Evolutionary conservation across 192 early-diverging fungal genomes (phyloP), one percentile per base, ranked within the genome.

Genomic region (Podochytrium sp.): DNA sequence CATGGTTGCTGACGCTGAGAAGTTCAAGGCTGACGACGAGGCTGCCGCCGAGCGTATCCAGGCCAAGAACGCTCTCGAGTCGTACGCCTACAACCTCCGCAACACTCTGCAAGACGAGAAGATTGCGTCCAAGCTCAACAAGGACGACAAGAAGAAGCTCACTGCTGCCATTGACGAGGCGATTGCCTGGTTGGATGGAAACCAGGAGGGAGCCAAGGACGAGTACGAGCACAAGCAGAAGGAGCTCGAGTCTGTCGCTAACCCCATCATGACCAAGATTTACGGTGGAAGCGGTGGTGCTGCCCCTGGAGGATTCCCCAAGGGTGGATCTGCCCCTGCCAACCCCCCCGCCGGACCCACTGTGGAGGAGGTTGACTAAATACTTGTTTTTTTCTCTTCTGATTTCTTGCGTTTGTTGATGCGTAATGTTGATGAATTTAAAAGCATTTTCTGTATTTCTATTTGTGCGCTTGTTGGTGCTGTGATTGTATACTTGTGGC

Each of bases 21-120:
- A 95, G 89, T 94, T 91, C 92, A 94, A 94, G 90, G 93, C 90
- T 73, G 96, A 99, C 86, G 97, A 99, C 87, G 94, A 97, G 86
- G 92, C 84, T 52, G 96, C 90, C 62, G 95, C 94, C 59, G 91
- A 89, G 50, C 92, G 94, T 79, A 91, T 99, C 78, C 73, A 87
- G 51, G 91, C 97, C 78, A 94, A 92, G 85, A 99, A 97, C 90
- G 93, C 89, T 70, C 90, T 99, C 52, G 97, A 99, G 89, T 91
- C 91, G 56, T 99, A 98, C 79, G 91, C 96, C 63, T 99, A 96
- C 90, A 96, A 95, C 90, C 91, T 99, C 74, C 92, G 94, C 84
- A 99, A 96, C 91, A 90, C 93, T 30, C 64, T 95, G 74, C 56
- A 78, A 66, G 95, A 95, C 78, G 88, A 93, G 80, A 94, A 97